Evolutionary conservation across 495 filamentous ascomycete genomes (phyloP).

Genomic region (Xylaria nigripes): DNA sequence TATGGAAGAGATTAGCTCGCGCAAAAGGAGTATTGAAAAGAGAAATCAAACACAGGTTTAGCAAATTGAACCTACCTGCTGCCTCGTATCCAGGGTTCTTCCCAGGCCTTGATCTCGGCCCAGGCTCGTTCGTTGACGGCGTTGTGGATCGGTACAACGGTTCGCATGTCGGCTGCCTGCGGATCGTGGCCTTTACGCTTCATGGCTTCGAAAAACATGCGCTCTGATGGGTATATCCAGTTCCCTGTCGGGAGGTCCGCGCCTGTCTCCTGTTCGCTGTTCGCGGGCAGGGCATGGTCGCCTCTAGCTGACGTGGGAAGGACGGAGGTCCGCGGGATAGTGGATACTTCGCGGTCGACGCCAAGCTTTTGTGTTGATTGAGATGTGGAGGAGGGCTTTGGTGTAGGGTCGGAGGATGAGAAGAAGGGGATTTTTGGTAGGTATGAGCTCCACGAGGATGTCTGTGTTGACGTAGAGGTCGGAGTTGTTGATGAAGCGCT

Average conservation of each 20-base stretch:
- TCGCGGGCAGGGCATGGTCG: constrained; percentile 47
- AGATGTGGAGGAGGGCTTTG: background rate
- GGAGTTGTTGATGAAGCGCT: background rate
- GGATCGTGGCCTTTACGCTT: constrained; percentile 65
- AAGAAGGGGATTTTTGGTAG: constrained; percentile 32
- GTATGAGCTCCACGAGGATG: constrained; percentile 29
- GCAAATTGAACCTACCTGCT: constrained; percentile 33
- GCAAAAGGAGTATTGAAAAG: background rate
- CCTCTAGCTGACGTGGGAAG: constrained; percentile 21
- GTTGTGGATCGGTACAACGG: constrained; percentile 95
- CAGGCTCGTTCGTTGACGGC: constrained; percentile 89
- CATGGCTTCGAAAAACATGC: constrained; percentile 94
- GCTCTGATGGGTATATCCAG: constrained; percentile 95
- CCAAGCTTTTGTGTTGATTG: constrained; percentile 31
- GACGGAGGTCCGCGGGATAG: constrained; percentile 62
- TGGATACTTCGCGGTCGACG: constrained; percentile 67
- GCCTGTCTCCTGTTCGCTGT: constrained; percentile 62
- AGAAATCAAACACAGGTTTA: too few species aligned
- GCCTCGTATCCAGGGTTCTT: constrained; percentile 52
- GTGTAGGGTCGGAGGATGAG: constrained; percentile 13
- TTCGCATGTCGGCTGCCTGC: constrained; percentile 63
- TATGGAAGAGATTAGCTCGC: background rate
- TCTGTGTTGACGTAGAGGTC: constrained; percentile 9
- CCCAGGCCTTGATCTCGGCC: constrained; percentile 80
- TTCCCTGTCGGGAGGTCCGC: constrained; percentile 62